Evolutionary conservation across 1,284 basidiomycete genomes (phyloP).

Genomic region (Papiliotrema fonsecae): DNA sequence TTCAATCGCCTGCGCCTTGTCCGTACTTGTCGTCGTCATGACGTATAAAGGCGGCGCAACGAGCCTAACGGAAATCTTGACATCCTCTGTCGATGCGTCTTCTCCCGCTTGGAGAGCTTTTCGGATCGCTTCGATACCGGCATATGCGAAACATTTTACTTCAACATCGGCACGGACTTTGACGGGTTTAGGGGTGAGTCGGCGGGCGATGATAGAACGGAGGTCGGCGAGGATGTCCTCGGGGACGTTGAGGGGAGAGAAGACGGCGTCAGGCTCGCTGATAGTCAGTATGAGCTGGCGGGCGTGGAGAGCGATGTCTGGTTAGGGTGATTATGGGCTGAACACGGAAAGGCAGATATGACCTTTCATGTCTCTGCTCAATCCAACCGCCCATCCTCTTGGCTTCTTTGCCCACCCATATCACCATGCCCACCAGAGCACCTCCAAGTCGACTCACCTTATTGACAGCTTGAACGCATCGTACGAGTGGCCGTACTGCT

Average conservation of each 20-base stretch:
- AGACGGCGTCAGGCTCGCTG: conserved; percentile 84
- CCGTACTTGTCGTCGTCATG: conserved; percentile 90
- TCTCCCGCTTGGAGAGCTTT: conserved; percentile 86
- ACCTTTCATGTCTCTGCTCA: too few relatives aligned
- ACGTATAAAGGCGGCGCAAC: conserved; percentile 97
- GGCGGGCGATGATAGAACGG: conserved; percentile 81
- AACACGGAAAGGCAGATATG: too few relatives aligned
- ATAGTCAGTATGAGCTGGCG: neutral
- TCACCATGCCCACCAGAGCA: too few relatives aligned
- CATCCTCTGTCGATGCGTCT: conserved; percentile 73
- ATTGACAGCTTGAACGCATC: conserved; percentile 97
- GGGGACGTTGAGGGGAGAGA: conserved; percentile 61
- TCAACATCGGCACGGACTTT: conserved; percentile 98
- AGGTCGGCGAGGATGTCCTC: conserved; percentile 65
- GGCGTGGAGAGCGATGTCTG: neutral
- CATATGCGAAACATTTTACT: conserved; percentile 91
- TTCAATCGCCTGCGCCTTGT: conserved; percentile 92
- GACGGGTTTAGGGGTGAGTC: conserved; percentile 96
- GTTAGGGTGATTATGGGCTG: too few relatives aligned
- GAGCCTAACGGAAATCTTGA: conserved; percentile 95
- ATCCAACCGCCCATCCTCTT: too few relatives aligned
- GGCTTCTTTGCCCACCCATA: too few relatives aligned
- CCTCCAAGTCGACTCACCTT: conserved; percentile 67
- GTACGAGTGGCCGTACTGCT: conserved; percentile 91
- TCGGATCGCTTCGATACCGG: conserved; percentile 98